Conservation (phyloP, 2,329 filamentous ascomycete species). For the Clonostachys byssicola region DNA sequence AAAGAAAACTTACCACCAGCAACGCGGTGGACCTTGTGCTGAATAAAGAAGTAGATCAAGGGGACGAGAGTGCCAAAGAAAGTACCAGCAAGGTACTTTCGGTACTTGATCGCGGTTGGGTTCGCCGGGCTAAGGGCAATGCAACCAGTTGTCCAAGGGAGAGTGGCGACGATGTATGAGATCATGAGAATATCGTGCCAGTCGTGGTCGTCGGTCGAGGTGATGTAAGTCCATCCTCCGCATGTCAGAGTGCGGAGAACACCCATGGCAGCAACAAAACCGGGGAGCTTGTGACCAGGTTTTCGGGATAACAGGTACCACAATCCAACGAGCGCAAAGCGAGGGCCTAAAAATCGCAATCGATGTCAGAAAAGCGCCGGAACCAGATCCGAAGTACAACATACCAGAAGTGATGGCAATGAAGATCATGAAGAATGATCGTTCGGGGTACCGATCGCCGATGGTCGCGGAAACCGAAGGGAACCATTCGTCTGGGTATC, state of each 20-base stretch:
- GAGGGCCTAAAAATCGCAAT: constrained; percentile 56
- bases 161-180: constrained; percentile 87
- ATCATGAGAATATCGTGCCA: constrained; percentile 99
- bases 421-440: constrained; percentile 95
- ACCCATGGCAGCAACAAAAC: constrained; percentile 75
- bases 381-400: constrained; percentile 8
- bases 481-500: constrained; percentile 94
- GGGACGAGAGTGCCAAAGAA: constrained; percentile 93
- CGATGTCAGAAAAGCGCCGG: background rate
- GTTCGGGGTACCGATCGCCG: constrained; percentile 93
- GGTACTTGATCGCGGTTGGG: constrained; percentile 75
- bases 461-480: constrained; percentile 95
- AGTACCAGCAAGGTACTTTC: constrained; percentile 75
- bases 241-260: constrained; percentile 88
- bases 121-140: constrained; percentile 85
- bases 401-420: constrained; percentile 91
- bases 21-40: constrained; percentile 94
- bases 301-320: constrained; percentile 87
- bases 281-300: constrained; percentile 71
- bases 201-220: constrained; percentile 95
- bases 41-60: constrained; percentile 94
- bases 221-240: constrained; percentile 97
- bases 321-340: constrained; percentile 84
- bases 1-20: constrained; percentile 68
- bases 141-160: constrained; percentile 94